phyloP scores from a whole-genome alignment of 2,329 filamentous ascomycete genomes.

The Magnaporthiopsis poae region DNA sequence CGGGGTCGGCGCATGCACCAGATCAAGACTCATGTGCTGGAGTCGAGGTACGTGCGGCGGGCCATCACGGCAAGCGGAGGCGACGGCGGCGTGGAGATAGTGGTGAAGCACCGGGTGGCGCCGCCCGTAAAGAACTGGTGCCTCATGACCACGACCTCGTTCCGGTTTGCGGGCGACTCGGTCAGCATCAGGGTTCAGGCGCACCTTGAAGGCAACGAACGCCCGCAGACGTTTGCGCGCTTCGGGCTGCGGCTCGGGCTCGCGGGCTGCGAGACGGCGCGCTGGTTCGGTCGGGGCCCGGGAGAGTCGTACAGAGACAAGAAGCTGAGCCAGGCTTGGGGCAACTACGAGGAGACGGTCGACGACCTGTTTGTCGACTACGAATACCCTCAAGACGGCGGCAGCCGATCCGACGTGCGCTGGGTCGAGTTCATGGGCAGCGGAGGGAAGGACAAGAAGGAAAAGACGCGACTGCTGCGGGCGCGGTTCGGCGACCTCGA shows the following conservation, averaged over 20 bases:
- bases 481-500: constrained; percentile 31
- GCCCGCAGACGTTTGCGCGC: constrained; percentile 50
- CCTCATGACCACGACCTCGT: constrained; percentile 40
- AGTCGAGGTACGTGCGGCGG: constrained; percentile 23
- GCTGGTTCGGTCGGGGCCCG: constrained; percentile 61
- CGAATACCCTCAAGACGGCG: constrained; percentile 59
- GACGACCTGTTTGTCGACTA: constrained; percentile 50
- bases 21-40: constrained; percentile 31
- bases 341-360: constrained; percentile 37
- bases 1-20: constrained; percentile 31
- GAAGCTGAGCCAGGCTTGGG: constrained; percentile 50
- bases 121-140: constrained; percentile 56
- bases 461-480: constrained; percentile 25
- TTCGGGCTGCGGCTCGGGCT: constrained; percentile 48
- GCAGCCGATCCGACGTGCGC: constrained; percentile 53
- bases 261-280: constrained; percentile 27
- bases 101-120: constrained; percentile 44
- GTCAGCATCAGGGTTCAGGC: constrained; percentile 41
- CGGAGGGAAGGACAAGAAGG: constrained; percentile 15
- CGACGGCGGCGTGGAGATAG: constrained; percentile 28
- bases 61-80: constrained; percentile 11
- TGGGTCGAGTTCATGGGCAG: constrained; percentile 42
- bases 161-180: constrained; percentile 40
- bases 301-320: constrained; percentile 59
- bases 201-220: constrained; percentile 35